Evolutionary conservation across 2,329 filamentous ascomycete genomes (phyloP).

Genomic region (Fusarium xylarioides): DNA sequence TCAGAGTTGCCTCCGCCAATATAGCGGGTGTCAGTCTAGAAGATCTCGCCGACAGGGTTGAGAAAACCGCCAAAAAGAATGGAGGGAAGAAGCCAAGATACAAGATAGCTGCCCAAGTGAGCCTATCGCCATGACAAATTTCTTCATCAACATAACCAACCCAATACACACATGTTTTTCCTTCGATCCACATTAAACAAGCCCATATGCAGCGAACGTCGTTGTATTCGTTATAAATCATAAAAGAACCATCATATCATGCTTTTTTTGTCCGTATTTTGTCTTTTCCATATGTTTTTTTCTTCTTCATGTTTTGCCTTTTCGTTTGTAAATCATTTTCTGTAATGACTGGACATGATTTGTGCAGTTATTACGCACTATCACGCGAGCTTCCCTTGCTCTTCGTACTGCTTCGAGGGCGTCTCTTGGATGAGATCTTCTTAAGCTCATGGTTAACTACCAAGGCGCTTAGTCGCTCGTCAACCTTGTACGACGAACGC

Average conservation of each 20-base stretch:
- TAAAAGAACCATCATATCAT: slow-evolving; percentile 12
- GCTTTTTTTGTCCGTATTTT: slow-evolving; percentile 20
- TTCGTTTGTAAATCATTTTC: slow-evolving; percentile 9
- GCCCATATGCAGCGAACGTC: slow-evolving; percentile 24
- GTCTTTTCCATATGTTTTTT: slow-evolving; percentile 18
- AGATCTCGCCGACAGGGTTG: slow-evolving; percentile 47
- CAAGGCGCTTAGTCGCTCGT: slow-evolving; percentile 47
- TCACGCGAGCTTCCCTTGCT: slow-evolving; percentile 42
- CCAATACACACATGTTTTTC: slow-evolving; percentile 20
- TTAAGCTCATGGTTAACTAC: slow-evolving; percentile 53
- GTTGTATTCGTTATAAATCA: slow-evolving; percentile 32
- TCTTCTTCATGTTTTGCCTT: slow-evolving; percentile 14
- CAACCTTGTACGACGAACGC: slow-evolving; percentile 45
- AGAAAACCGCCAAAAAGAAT: slow-evolving; percentile 47
- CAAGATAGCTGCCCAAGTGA: slow-evolving; percentile 47
- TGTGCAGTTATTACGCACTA: slow-evolving; percentile 25
- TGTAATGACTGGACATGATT: slow-evolving; percentile 33
- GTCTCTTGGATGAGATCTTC: slow-evolving; percentile 50
- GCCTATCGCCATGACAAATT: slow-evolving; percentile 35
- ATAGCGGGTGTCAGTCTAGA: slow-evolving; percentile 46
- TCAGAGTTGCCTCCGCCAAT: slow-evolving; percentile 46
- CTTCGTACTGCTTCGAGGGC: slow-evolving; percentile 41
- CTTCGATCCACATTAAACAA: slow-evolving; percentile 9
- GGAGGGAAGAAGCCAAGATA: slow-evolving; percentile 44
- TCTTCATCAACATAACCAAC: slow-evolving; percentile 21